These are phyloP conservation scores for Aspergillus sp. DNA, from an alignment of 2,329 filamentous ascomycete species.

Conservation along the genomic window DNA sequence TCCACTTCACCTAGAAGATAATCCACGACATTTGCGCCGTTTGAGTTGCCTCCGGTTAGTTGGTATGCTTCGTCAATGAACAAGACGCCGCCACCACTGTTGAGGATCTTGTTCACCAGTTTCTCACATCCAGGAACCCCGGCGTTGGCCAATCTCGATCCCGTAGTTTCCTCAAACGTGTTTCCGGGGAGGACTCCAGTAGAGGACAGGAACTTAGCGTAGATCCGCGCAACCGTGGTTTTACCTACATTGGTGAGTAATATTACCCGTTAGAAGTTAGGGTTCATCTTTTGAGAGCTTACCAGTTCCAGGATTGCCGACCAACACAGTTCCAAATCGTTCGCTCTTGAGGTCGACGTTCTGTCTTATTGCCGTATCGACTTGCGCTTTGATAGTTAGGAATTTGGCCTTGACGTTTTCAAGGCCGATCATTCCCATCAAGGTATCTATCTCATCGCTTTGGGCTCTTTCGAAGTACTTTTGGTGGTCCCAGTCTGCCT, in stretches of 20 bases:
- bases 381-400: conserved; percentile 52
- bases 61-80: conserved; percentile 80
- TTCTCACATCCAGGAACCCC: conserved; percentile 53
- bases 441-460: conserved; percentile 50
- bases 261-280: too few species aligned
- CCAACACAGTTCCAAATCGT: conserved; percentile 53
- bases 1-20: conserved; percentile 65
- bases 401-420: conserved; percentile 60
- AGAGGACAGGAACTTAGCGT: conserved; percentile 56
- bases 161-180: conserved; percentile 58
- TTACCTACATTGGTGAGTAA: conserved; percentile 43
- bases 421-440: conserved; percentile 65
- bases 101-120: conserved; percentile 49
- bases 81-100: conserved; percentile 56
- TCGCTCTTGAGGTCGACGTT: conserved; percentile 47
- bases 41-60: conserved; percentile 51
- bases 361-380: conserved; percentile 56
- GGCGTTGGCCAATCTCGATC: conserved; percentile 55
- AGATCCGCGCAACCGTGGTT: conserved; percentile 66
- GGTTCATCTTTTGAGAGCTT: neutral
- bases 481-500: conserved; percentile 53
- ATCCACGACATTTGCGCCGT: conserved; percentile 57
- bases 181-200: conserved; percentile 55
- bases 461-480: conserved; percentile 46
- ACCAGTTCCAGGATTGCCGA: conserved; percentile 72